These are phyloP conservation scores for Drechslerella dactyloides DNA, from an alignment of 2,329 filamentous ascomycete species.

Conservation along the genomic window DNA sequence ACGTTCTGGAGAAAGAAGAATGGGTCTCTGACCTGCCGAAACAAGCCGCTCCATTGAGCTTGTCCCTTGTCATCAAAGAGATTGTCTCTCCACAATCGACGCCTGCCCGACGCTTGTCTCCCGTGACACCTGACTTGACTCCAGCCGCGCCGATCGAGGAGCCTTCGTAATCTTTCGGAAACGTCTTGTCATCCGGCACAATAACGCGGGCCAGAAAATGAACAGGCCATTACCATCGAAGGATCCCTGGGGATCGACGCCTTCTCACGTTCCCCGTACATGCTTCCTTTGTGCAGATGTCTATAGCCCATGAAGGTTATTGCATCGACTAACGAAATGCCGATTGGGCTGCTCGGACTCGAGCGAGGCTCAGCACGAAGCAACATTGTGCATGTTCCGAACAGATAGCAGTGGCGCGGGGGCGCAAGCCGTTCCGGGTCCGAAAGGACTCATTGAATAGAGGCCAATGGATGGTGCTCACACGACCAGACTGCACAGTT, in stretches of 20 bases:
- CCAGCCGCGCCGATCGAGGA: slow-evolving; percentile 1
- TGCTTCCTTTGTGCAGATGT: background rate
- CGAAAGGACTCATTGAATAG: background rate
- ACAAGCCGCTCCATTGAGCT: slow-evolving; percentile 17
- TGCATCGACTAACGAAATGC: background rate
- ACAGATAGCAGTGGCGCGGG: background rate
- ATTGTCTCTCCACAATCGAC: background rate
- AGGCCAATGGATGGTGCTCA: background rate
- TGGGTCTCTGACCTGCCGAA: slow-evolving; percentile 15
- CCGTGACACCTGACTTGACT: slow-evolving; percentile 6
- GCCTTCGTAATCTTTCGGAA: slow-evolving; percentile 6
- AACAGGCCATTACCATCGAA: background rate
- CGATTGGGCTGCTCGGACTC: background rate
- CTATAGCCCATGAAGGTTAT: too few relatives aligned
- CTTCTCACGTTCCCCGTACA: background rate
- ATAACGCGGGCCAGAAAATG: background rate
- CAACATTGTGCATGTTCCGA: background rate
- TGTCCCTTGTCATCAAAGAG: slow-evolving; percentile 3
- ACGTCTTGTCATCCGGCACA: background rate
- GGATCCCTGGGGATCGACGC: background rate
- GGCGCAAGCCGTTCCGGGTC: slow-evolving; percentile 5
- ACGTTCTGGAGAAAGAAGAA: slow-evolving; percentile 4
- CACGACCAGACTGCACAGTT: background rate
- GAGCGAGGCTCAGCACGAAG: background rate
- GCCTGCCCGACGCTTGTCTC: background rate